A percentile compares a stretch with the other conserved stretches of the same genome.
Evolutionary conservation across 208 protist genomes (phyloP).

Genomic region (Leishmania guyanensis): DNA sequence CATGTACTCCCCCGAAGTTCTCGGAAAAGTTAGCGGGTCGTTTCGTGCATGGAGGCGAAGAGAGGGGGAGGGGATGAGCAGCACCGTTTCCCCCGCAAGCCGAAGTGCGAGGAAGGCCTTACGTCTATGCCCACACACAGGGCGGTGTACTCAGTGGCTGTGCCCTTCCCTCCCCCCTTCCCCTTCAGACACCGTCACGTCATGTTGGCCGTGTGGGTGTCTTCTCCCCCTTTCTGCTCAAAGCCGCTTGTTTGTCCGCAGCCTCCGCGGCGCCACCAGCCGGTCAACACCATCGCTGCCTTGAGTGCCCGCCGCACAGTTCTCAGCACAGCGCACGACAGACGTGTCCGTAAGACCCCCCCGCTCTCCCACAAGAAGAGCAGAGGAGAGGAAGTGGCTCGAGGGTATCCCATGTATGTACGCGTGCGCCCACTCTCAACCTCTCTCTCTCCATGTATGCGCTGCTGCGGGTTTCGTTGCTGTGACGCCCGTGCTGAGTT

Average conservation of each 20-base stretch:
- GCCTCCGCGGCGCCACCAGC: not conserved
- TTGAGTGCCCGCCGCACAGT: not conserved
- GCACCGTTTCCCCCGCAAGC: no score
- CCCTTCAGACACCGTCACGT: not conserved
- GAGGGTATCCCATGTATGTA: no score
- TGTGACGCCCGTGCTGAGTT: no score
- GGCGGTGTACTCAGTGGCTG: not conserved
- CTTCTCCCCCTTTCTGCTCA: not conserved
- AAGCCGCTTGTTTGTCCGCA: not conserved
- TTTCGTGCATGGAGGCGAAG: not conserved
- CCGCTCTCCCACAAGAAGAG: no score
- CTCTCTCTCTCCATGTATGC: no score
- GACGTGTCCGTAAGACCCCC: not conserved
- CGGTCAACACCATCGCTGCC: not conserved
- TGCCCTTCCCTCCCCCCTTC: not conserved
- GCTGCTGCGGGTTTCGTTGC: no score
- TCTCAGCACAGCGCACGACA: not conserved
- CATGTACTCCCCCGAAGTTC: not conserved
- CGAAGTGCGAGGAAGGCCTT: not conserved
- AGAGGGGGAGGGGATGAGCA: not conserved
- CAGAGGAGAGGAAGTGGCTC: not conserved
- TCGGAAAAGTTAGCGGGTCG: not conserved
- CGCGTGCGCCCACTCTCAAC: no score
- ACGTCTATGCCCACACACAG: not conserved
- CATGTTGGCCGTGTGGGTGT: not conserved